Evolutionary conservation across 78 protist genomes (phyloP).

Genomic region (Dictyostelium intermedium): DNA sequence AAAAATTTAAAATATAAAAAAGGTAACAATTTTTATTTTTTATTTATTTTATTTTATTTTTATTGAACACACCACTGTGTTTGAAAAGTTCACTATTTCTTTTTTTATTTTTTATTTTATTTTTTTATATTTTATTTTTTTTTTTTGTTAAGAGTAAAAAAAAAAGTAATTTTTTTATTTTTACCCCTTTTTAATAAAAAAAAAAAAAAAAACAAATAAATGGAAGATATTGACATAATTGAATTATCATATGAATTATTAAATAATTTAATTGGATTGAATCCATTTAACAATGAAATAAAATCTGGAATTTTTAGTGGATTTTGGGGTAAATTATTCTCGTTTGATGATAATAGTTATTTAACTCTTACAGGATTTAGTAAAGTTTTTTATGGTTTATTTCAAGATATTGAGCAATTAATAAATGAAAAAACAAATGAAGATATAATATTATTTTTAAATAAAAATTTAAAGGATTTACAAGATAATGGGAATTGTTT

Average conservation of each 20-base stretch:
- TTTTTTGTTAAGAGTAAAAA: too few species aligned
- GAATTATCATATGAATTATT: not conserved
- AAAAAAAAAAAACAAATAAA: too few species aligned
- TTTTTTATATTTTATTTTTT: too few species aligned
- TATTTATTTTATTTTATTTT: too few species aligned
- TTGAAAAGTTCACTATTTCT: too few species aligned
- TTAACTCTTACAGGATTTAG: not conserved
- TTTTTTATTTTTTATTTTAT: too few species aligned
- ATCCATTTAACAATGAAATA: not conserved
- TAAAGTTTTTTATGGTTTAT: not conserved
- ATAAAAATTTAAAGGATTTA: too few species aligned
- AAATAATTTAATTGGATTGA: not conserved
- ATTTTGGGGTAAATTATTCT: not conserved
- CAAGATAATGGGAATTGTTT: not conserved
- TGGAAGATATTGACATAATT: not conserved
- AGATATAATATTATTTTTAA: not conserved
- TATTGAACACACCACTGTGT: too few species aligned
- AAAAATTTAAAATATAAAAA: too few species aligned
- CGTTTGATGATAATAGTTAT: not conserved
- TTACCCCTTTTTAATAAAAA: too few species aligned
- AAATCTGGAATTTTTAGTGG: not conserved
- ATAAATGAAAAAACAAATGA: not conserved
- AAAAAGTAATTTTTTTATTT: too few species aligned
- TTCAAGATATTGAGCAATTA: not conserved
- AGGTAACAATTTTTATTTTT: too few species aligned